Percentiles rank a stretch among this genome's conserved stretches.
Conservation (phyloP, 2,329 filamentous ascomycete species). For the Albophoma yamanashiensis region DNA sequence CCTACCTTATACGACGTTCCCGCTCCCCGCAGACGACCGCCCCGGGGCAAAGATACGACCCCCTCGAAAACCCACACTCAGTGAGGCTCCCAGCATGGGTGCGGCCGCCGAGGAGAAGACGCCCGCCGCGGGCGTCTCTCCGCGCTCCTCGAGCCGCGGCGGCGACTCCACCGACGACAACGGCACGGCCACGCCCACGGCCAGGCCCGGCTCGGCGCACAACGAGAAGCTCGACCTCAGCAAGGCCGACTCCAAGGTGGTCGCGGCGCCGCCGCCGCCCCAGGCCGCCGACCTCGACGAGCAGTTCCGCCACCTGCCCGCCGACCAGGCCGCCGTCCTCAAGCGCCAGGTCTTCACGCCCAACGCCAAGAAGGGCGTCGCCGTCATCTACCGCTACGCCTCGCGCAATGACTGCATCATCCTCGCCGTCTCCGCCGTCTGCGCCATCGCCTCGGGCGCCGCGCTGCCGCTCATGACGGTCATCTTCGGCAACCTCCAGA, state of each 20-base stretch:
- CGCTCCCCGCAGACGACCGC: neutral
- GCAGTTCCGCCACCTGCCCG: constrained; percentile 50
- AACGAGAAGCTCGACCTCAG: constrained; percentile 3
- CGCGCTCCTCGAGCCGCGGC: neutral
- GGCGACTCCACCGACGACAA: constrained; percentile 3
- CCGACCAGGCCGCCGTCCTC: constrained; percentile 56
- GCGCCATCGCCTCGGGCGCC: constrained; percentile 62
- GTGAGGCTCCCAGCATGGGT: neutral
- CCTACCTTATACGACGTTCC: too few species aligned
- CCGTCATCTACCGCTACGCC: constrained; percentile 60
- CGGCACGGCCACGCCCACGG: constrained; percentile 1
- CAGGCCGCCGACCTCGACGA: constrained; percentile 32
- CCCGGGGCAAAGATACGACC: neutral
- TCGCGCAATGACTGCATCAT: constrained; percentile 54
- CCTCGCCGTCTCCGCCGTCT: constrained; percentile 48
- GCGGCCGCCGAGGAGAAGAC: neutral
- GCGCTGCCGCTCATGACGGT: constrained; percentile 73
- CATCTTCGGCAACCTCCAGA: constrained; percentile 67
- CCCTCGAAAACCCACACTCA: too few species aligned
- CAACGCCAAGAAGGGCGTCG: constrained; percentile 51
- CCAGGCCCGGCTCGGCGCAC: neutral
- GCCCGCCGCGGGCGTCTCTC: neutral
- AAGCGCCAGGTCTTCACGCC: constrained; percentile 58
- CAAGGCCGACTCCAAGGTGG: constrained; percentile 7
- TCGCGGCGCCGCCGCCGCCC: constrained; percentile 13